phyloP scores from a whole-genome alignment of 106 monocot species.

The Iris macrosiphon region DNA sequence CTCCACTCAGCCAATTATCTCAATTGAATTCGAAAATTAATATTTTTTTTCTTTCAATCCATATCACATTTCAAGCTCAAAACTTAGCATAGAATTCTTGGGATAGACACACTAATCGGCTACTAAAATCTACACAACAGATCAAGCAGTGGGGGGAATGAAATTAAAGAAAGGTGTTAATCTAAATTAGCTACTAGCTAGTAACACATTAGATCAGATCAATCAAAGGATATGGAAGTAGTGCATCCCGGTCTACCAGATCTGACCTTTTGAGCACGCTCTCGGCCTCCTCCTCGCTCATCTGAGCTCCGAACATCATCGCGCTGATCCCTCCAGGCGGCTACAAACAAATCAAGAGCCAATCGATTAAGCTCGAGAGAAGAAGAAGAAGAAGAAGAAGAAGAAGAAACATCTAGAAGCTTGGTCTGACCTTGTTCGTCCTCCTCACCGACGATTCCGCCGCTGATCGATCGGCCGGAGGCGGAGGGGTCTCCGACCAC shows the following conservation, averaged over 20 bases:
- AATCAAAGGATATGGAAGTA: neutral
- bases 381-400: no score
- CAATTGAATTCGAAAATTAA: no score
- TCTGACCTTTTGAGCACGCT: slow-evolving; percentile 30
- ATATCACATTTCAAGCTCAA: no score
- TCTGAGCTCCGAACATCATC: slow-evolving; percentile 30
- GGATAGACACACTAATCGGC: no score
- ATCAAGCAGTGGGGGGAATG: no score
- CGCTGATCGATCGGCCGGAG: slow-evolving; percentile 24
- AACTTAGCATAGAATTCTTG: no score
- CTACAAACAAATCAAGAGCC: slow-evolving; percentile 9
- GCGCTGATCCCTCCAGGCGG: slow-evolving; percentile 24
- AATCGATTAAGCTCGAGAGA: neutral
- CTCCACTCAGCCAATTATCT: no score
- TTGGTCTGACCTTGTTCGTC: neutral
- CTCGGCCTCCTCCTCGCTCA: slow-evolving; percentile 33
- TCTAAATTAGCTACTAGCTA: no score
- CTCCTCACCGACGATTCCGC: neutral
- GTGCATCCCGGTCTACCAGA: neutral
- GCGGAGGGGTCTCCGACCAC: slow-evolving; percentile 40
- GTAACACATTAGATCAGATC: neutral
- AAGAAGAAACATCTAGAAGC: neutral
- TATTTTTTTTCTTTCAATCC: no score
- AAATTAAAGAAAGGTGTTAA: no score
- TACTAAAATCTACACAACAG: no score